phyloP scores from a whole-genome alignment of 1,284 basidiomycete genomes.

The Naganishia cerealis region DNA sequence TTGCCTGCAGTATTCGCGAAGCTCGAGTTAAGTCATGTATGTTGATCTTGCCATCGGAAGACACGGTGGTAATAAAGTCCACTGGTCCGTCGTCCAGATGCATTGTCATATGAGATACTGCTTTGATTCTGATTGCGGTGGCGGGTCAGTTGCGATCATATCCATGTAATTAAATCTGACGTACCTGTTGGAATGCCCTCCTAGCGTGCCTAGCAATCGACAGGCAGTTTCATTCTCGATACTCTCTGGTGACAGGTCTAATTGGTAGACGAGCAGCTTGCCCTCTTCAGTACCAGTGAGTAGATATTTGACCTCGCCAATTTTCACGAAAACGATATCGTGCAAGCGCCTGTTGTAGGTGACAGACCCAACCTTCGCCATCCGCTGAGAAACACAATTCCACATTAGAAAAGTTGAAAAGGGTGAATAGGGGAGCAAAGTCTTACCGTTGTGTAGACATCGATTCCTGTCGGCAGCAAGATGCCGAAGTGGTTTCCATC shows the following conservation, averaged over 20 bases:
- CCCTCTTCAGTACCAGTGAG: slow-evolving; percentile 83
- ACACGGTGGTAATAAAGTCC: slow-evolving; percentile 62
- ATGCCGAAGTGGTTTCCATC: slow-evolving; percentile 75
- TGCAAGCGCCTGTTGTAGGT: slow-evolving; percentile 76
- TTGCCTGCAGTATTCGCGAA: slow-evolving; percentile 30
- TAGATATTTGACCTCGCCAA: slow-evolving; percentile 59
- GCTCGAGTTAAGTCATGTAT: slow-evolving; percentile 68
- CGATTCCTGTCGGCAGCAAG: slow-evolving; percentile 71
- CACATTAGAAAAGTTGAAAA: background rate
- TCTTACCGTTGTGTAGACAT: slow-evolving; percentile 74
- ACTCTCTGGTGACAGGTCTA: slow-evolving; percentile 37
- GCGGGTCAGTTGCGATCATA: background rate
- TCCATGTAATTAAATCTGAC: slow-evolving; percentile 24
- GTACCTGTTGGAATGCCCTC: slow-evolving; percentile 50
- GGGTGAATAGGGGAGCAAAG: slow-evolving; percentile 24
- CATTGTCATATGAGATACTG: slow-evolving; percentile 47
- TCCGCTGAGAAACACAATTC: background rate
- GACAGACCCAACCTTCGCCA: slow-evolving; percentile 66
- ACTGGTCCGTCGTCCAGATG: slow-evolving; percentile 32
- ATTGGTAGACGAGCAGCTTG: slow-evolving; percentile 47
- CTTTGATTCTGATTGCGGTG: slow-evolving; percentile 45
- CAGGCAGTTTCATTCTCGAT: slow-evolving; percentile 42
- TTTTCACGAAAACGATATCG: slow-evolving; percentile 69
- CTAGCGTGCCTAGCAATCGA: slow-evolving; percentile 44
- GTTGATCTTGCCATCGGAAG: slow-evolving; percentile 79